Evolutionary conservation across 2,329 filamentous ascomycete genomes (phyloP).

Genomic region (Aspergillus latus): DNA sequence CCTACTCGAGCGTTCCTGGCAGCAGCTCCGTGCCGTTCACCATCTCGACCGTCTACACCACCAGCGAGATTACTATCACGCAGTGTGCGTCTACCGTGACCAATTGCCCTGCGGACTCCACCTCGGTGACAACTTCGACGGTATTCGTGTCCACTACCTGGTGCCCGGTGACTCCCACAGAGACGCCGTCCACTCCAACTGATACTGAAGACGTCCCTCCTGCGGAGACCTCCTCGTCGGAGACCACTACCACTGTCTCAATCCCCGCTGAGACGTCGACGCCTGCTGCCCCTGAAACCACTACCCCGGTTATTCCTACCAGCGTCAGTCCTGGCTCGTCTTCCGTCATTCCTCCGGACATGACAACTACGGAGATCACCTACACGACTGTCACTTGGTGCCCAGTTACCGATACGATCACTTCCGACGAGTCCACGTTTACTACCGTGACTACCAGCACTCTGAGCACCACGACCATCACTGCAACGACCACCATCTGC

Average conservation of each 20-base stretch:
- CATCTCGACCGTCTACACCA: constrained; percentile 41
- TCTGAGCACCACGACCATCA: constrained; percentile 12
- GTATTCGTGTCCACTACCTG: constrained; percentile 60
- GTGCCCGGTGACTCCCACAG: constrained; percentile 49
- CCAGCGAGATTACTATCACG: constrained; percentile 40
- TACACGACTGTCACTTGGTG: constrained; percentile 15
- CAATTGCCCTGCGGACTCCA: constrained; percentile 54
- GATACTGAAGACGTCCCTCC: constrained; percentile 12
- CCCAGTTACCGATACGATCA: constrained; percentile 15
- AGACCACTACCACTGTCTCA: constrained; percentile 10
- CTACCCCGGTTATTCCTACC: constrained; percentile 1
- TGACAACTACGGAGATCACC: constrained; percentile 19
- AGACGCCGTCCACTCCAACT: constrained; percentile 4
- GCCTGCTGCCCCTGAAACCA: background rate
- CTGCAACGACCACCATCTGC: constrained; percentile 13
- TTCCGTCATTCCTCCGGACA: constrained; percentile 7
- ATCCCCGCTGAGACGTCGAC: constrained; percentile 15
- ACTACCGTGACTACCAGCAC: constrained; percentile 10
- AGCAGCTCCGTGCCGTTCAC: constrained; percentile 30
- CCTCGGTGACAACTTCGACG: constrained; percentile 54
- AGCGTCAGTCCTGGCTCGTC: constrained; percentile 6
- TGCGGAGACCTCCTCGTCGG: constrained; percentile 14
- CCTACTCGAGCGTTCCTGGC: constrained; percentile 18
- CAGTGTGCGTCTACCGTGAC: constrained; percentile 41
- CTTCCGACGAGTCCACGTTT: constrained; percentile 13